A percentile compares a stretch with the other conserved stretches of the same genome.
Evolutionary conservation across 2,329 filamentous ascomycete species (phyloP).

Genomic region (Alternaria sp.): DNA sequence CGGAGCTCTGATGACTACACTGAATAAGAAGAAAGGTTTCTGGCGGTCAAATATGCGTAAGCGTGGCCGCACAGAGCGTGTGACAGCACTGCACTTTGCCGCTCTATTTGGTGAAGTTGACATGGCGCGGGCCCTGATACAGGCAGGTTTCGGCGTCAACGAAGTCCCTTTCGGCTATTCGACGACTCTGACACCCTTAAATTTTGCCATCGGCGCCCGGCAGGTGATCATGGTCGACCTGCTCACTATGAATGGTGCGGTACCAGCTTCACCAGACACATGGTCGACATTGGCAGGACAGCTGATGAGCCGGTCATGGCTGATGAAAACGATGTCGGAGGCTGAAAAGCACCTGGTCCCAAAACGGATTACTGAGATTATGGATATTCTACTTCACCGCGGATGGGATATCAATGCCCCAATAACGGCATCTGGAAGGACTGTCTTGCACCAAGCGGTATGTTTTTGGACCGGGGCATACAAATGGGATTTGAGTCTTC

Average conservation of each 20-base stretch:
- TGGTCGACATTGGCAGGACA: conserved; percentile 34
- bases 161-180: conserved; percentile 36
- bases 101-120: conserved; percentile 37
- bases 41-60: conserved; percentile 34
- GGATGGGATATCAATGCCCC: conserved; percentile 32
- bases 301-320: conserved; percentile 34
- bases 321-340: conserved; percentile 34
- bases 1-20: conserved; percentile 20
- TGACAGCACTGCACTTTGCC: conserved; percentile 37
- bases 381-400: conserved; percentile 25
- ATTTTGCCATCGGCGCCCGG: conserved; percentile 35
- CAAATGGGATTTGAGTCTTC: conserved; percentile 31
- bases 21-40: conserved; percentile 29
- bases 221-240: conserved; percentile 36
- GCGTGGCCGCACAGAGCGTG: conserved; percentile 27
- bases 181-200: conserved; percentile 28
- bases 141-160: conserved; percentile 30
- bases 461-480: conserved; percentile 34
- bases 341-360: conserved; percentile 25
- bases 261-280: conserved; percentile 28
- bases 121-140: conserved; percentile 31
- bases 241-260: conserved; percentile 26
- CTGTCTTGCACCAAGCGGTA: conserved; percentile 36
- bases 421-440: conserved; percentile 20
- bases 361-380: conserved; percentile 23